Evolutionary conservation across 2,329 filamentous ascomycete species (phyloP), one percentile per base, ranked within the genome.

Genomic region (Phaeosphaeria sp.): DNA sequence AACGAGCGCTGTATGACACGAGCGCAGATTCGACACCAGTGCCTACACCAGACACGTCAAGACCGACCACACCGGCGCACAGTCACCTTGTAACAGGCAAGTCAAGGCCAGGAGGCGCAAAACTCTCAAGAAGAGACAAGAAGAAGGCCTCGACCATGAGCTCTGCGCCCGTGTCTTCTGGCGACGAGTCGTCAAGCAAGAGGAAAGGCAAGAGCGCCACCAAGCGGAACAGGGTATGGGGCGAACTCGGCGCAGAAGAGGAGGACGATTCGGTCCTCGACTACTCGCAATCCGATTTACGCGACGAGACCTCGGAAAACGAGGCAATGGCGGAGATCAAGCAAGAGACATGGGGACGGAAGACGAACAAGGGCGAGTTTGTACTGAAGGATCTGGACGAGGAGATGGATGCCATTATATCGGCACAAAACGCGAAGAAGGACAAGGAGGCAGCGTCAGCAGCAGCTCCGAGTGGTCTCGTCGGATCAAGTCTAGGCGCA

Each of bases 221-320:
- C 9, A 98, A 98, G 82, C 93, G 92, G 76, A 92, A 92, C 68
- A 88, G 95, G 62, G 93, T 90, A 73, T 99, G 95, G 95, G 91
- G 93, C 71, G 91, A 90, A 5, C 92, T 97, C 73, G 95, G 95
- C 3, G 92, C 92, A 6, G 91, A 93, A 63, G 94, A 96, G 72
- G 91, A 92, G 56, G 87, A 90, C 56, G 87, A 87, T 68, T 84
- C 89, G 17, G 87, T 91, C 58, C 83, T 99, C 33, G 95, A 99
- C 79, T 99, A 98, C 78, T 99, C 95, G n/a, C 85, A 84, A 3
- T 59, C 64, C 84, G 85, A 50, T 84, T 86, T 65, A 75, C 76
- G 27, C 80, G 86, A 52, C 20, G 83, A 77, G 9, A 66, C 70
- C 10, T 65, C 80, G 41, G 83, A 85, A 49, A 82, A 84, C 17